phyloP scores from a whole-genome alignment of 2,329 filamentous ascomycete species.

The Falciphora oryzae region DNA sequence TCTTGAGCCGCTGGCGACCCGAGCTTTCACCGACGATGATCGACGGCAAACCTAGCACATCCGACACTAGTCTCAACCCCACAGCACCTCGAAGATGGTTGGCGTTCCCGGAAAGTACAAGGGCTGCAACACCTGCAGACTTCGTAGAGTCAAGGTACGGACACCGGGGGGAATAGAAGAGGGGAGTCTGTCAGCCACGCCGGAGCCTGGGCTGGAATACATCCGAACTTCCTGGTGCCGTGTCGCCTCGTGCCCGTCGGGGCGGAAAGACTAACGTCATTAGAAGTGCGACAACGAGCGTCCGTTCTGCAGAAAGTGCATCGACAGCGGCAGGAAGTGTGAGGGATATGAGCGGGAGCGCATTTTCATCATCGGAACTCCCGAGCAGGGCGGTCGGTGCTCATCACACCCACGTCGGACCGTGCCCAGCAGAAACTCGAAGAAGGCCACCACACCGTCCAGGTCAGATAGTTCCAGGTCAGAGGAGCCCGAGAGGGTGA shows the following conservation, averaged over 20 bases:
- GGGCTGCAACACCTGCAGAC: conserved; percentile 57
- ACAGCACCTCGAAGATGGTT: conserved; percentile 43
- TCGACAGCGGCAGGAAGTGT: conserved; percentile 50
- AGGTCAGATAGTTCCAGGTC: not conserved
- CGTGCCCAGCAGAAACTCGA: conserved; percentile 20
- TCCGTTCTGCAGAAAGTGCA: conserved; percentile 56
- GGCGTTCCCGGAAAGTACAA: conserved; percentile 60
- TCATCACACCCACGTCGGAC: conserved; percentile 50
- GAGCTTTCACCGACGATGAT: not conserved
- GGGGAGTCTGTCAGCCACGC: not conserved
- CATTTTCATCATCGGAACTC: conserved; percentile 59
- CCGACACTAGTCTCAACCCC: not conserved
- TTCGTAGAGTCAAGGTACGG: conserved; percentile 52
- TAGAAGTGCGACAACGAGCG: conserved; percentile 55
- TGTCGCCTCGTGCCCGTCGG: not conserved
- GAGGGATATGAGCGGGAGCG: conserved; percentile 57
- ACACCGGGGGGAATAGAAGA: not conserved
- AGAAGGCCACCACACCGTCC: conserved; percentile 13
- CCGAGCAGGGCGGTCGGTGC: conserved; percentile 47
- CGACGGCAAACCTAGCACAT: not conserved
- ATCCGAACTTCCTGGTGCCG: conserved; percentile 7
- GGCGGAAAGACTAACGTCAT: not conserved
- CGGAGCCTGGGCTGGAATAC: not conserved
- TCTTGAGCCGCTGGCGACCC: not conserved
- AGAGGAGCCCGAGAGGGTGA: not conserved